phyloP scores from a whole-genome alignment of 148 eudicot genomes.

The Nepenthes mirabilis region DNA sequence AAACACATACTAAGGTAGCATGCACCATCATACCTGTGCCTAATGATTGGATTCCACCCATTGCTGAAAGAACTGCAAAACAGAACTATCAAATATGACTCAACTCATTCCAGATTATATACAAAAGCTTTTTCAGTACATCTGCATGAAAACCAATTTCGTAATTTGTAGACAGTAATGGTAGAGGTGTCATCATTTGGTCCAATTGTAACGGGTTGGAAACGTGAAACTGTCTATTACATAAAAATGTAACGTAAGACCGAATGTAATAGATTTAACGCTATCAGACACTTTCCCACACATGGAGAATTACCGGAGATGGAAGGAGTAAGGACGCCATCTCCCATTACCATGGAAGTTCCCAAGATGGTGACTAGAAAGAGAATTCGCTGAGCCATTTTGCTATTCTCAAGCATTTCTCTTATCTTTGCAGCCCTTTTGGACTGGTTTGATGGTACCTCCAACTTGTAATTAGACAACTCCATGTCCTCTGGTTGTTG shows the following conservation, averaged over 20 bases:
- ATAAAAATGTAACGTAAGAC: too few relatives aligned
- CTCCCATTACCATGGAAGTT: constrained; percentile 31
- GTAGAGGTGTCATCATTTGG: too few relatives aligned
- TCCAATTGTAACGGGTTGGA: too few relatives aligned
- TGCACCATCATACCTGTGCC: neutral
- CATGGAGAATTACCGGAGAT: constrained; percentile 16
- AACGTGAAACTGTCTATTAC: too few relatives aligned
- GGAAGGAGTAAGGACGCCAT: constrained; percentile 29
- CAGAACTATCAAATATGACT: neutral
- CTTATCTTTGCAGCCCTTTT: neutral
- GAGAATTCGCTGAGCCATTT: constrained; percentile 11
- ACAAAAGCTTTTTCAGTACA: too few relatives aligned
- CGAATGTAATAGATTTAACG: too few relatives aligned
- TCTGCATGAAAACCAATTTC: too few relatives aligned
- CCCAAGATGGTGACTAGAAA: constrained; percentile 22
- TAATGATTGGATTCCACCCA: neutral
- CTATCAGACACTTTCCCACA: too few relatives aligned
- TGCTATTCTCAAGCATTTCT: constrained; percentile 18
- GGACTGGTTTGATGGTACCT: neutral
- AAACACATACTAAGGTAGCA: neutral
- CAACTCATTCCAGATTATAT: neutral
- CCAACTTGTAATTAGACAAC: neutral
- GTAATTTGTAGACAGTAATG: too few relatives aligned
- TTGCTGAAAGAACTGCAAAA: neutral
- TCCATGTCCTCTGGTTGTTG: neutral